Evolutionary conservation across 371 early-diverging fungal genomes (phyloP).

Genomic region (Apophysomyces ossiformis): DNA sequence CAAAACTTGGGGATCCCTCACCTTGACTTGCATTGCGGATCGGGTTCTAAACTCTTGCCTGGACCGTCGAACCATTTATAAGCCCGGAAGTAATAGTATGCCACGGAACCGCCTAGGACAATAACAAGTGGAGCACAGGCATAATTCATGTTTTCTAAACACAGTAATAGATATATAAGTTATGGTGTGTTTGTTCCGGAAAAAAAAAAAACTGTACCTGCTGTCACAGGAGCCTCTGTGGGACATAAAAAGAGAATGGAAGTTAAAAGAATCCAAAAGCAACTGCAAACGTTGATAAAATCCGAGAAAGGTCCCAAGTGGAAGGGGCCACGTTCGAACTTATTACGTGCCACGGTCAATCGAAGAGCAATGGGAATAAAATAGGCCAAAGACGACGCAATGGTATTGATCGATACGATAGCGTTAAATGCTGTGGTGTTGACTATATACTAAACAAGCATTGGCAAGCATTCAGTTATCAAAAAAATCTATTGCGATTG

Average conservation of each 20-base stretch:
- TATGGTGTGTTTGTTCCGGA: background rate
- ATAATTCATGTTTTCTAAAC: conserved; percentile 47
- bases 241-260: conserved; percentile 68
- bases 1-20: background rate
- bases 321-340: conserved; percentile 47
- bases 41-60: conserved; percentile 40
- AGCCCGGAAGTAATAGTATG: conserved; percentile 54
- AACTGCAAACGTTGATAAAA: conserved; percentile 52
- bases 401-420: conserved; percentile 71
- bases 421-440: conserved; percentile 60
- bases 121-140: conserved; percentile 38
- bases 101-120: conserved; percentile 33
- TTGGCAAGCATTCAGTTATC: conserved; percentile 35
- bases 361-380: conserved; percentile 65
- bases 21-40: conserved; percentile 20
- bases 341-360: conserved; percentile 53
- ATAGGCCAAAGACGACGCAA: conserved; percentile 73
- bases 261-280: conserved; percentile 63
- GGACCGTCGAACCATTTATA: conserved; percentile 58
- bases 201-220: conserved; percentile 22
- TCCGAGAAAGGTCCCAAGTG: conserved; percentile 62
- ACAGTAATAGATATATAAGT: background rate
- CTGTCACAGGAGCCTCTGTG: conserved; percentile 58
- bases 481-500: too few relatives aligned
- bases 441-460: conserved; percentile 59